Base-by-base conservation (phyloP, 2,329 filamentous ascomycete genomes). In the Tolypocladium sp. region DNA sequence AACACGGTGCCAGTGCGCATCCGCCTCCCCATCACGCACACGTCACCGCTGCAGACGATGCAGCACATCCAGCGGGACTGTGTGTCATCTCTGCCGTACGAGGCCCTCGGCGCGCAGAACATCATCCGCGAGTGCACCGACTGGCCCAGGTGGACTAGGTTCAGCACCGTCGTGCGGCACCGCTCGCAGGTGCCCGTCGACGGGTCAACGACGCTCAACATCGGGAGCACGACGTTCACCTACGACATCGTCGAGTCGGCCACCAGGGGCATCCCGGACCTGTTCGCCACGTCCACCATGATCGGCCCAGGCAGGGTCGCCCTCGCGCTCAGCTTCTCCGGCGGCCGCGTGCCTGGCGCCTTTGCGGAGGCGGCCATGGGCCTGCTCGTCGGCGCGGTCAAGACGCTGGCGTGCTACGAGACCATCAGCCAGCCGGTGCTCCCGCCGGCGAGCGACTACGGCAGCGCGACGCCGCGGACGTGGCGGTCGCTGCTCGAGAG, bases 161-260 rank as follows among this genome's bases (percentile, higher is more conserved):
- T 84, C 68, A 81, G 80, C 69, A 81, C 79, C 3, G 69, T 83
- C 2, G 76, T 85, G 2, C 77, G 83, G 55, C 81, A 85, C 61
- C 74, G 78, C 44, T 58, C 63, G 1, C 64, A 64, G 4, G 42
- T 60, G 13, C 62, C 64, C 2, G 58, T 65, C 17, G 73, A 76
- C 52, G 74, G 74, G 5, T 70, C 73, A 7, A 72, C 71, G 4
- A 75, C 74, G 9, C 66, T 82, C 64, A 75, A 76, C 60, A 73
- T 82, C 2, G 78, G 76, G 2, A 69, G 73, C 20, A 74, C 77
- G 2, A 70, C 72, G 0, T 82, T 80, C 66, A 77, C 74, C 22
- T 74, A 82, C 49, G 71, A 67, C 41, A 67, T 76, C 51, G 62
- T 76, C 2, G 76, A 78, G 60, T 68, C 78, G 2, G 69, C 68